Base-by-base conservation (phyloP, 2,329 filamentous ascomycete genomes). In the Xylariaceae sp. region DNA sequence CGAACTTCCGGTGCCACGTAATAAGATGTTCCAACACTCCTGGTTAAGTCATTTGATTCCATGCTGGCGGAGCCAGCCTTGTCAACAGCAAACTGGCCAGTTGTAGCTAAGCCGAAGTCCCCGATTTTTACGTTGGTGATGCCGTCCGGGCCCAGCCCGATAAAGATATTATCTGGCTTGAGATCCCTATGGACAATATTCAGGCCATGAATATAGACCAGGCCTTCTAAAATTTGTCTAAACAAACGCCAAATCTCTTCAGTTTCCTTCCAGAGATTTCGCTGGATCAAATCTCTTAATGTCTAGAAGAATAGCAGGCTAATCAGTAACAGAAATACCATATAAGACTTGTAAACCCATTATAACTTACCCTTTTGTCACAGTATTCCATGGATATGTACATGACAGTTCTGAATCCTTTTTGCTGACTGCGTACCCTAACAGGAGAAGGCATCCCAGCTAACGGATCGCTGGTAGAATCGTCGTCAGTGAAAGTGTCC, bases 371-470 rank as follows among this genome's bases (percentile, higher is more conserved):
- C 61, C 89, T 84, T 68, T 93, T 94, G 70, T 97, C 93, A 67
- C 94, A 99, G 63, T 97, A 96, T 69, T 99, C 94, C 94, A 99
- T 99, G 56, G 96, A 94, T 50, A 99, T 97, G 70, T 97, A 99
- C 35, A 99, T 80, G 6, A 92, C 87, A 0, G 88, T 92, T 46
- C 83, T 83, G 55, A 83, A 81, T 3, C 83, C 74, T 36, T 81
- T 77, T 50, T 81, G 77, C 35, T 73, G 73, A 37, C 64, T 67
- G 53, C 66, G 63, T 11, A 52, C 62, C 57, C 62, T 67, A 9
- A 62, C 61, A 35, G 52, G 64, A 30, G 40, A 68, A 44, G 60
- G 39, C 64, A 36, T 64, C 55, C 23, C 60, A 55, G 8, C 52
- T 56, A 13, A 50, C 50, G 32, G 60, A 61, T 49, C 63, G 55